Evolutionary conservation across 2,329 filamentous ascomycete genomes (phyloP).

Genomic region (Xylariaceae sp.): DNA sequence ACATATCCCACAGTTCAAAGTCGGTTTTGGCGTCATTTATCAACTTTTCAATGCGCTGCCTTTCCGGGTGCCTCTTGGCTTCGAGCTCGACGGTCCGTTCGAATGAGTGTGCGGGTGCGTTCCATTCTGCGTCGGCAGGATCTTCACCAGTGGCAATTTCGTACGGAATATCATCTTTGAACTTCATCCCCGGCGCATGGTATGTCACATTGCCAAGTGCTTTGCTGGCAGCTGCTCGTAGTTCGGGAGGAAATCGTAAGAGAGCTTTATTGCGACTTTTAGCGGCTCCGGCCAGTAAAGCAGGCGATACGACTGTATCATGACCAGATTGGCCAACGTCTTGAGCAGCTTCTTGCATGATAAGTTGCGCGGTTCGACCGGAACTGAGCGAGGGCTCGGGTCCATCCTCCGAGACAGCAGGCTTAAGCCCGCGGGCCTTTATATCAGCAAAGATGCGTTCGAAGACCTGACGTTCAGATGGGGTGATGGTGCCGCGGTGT

Average conservation of each 20-base stretch:
- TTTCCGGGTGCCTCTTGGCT: slow-evolving; percentile 40
- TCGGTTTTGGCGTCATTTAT: slow-evolving; percentile 57
- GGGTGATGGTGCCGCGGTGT: slow-evolving; percentile 47
- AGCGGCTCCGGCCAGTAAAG: slow-evolving; percentile 17
- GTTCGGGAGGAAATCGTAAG: slow-evolving; percentile 35
- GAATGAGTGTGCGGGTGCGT: slow-evolving; percentile 15
- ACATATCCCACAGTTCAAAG: slow-evolving; percentile 59
- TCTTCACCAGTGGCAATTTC: neutral
- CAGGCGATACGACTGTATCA: slow-evolving; percentile 14
- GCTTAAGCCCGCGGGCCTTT: slow-evolving; percentile 32
- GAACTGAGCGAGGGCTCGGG: slow-evolving; percentile 3
- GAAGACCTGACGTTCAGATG: slow-evolving; percentile 44
- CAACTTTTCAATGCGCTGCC: slow-evolving; percentile 45
- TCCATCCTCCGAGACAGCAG: slow-evolving; percentile 9
- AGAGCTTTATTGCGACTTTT: slow-evolving; percentile 32
- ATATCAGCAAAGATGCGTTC: slow-evolving; percentile 57
- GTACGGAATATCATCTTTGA: neutral
- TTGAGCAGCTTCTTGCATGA: slow-evolving; percentile 24
- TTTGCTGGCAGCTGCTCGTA: slow-evolving; percentile 34
- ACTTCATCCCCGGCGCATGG: slow-evolving; percentile 5
- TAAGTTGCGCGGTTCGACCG: slow-evolving; percentile 21
- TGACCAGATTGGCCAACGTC: slow-evolving; percentile 17
- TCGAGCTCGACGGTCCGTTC: slow-evolving; percentile 32
- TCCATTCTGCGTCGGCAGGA: slow-evolving; percentile 16
- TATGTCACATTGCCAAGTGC: slow-evolving; percentile 32